Base-by-base conservation (phyloP, 768 basidiomycete species). In the Coprinopsis sp. region DNA sequence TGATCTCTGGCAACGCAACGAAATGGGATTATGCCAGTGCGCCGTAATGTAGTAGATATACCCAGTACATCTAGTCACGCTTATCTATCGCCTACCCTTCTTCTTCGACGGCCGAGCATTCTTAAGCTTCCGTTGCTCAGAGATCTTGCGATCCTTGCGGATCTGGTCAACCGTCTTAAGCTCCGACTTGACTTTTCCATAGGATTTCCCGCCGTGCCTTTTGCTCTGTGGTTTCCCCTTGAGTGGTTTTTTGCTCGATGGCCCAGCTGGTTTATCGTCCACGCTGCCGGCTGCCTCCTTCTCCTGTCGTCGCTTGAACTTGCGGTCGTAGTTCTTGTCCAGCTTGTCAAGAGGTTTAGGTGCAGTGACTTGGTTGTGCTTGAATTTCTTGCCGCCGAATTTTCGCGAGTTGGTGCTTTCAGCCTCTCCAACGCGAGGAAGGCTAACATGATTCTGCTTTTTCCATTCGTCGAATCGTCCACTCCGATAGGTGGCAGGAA, bases 381-480 rank as follows among this genome's bases (percentile, higher is more conserved):
- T 81, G 73, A 82, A 96, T 54, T 76, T 77, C 53, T 74, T 76
- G 23, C 81, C 80, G 7, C 74, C 74, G 7, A 23, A 21, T 19
- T 10, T 10, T 19, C 42, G n/a, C 25, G 58, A 58, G 10, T 67
- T 64, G n/a, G 56, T 46, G n/a, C 73, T 69, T 63, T 95, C 93
- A 3, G 68, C 72, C 60, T 96, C 93, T 16, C 94, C 94, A n/a
- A 87, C 73, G 49, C 77, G 77, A 0, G 93, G 93, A 28, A 97
- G 63, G 50, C 67, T 74, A n/a, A 80, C 67, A 30, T 78, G 82
- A 41, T 74, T 81, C 65, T 88, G 90, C 50, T 78, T 73, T 64
- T 86, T 88, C 96, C 96, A 99, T 62, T 95, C 92, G 46, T 95
- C 90, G 63, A 91, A 99, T 13, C 91, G 81, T 10, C 96, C 96